A percentile compares a stretch with the other conserved stretches of the same genome.
Conservation (phyloP, 768 basidiomycete species). For the Suillus decipiens region DNA sequence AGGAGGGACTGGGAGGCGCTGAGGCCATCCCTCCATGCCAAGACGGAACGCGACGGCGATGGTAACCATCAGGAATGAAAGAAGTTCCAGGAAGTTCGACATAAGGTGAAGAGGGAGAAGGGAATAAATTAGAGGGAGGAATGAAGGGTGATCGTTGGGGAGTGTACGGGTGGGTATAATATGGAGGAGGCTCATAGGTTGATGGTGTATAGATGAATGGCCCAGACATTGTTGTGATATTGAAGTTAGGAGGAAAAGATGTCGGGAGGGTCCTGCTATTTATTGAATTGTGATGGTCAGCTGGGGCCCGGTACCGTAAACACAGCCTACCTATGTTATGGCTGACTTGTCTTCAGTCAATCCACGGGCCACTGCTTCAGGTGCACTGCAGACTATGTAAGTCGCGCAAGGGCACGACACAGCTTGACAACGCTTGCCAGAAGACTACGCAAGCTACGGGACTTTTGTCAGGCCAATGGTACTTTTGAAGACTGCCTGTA, state of each 20-base stretch:
- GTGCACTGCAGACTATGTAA: not conserved
- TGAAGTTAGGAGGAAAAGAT: not conserved
- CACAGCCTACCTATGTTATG: slow-evolving; percentile 5
- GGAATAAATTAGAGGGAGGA: slow-evolving; percentile 38
- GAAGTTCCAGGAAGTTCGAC: slow-evolving; percentile 28
- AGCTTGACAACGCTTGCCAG: slow-evolving; percentile 3
- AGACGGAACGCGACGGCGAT: slow-evolving; percentile 41
- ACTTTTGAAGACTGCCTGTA: not conserved
- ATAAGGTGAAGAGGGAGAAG: slow-evolving; percentile 39
- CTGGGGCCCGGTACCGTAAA: not conserved
- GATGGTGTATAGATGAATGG: slow-evolving; percentile 47
- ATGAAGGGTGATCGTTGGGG: slow-evolving; percentile 46
- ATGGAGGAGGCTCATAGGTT: slow-evolving; percentile 37
- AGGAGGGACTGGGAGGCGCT: slow-evolving; percentile 24
- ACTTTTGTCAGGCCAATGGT: not conserved
- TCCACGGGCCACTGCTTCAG: not conserved
- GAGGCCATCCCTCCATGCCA: slow-evolving; percentile 40
- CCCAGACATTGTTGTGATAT: slow-evolving; percentile 32
- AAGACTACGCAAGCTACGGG: not conserved
- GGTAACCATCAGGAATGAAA: slow-evolving; percentile 22
- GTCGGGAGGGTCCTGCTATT: not conserved
- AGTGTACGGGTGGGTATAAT: slow-evolving; percentile 33
- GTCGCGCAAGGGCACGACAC: not conserved
- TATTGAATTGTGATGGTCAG: not conserved
- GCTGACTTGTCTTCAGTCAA: not conserved